Conservation (phyloP, 306 rosid species). For the Mimosa bimucronata region DNA sequence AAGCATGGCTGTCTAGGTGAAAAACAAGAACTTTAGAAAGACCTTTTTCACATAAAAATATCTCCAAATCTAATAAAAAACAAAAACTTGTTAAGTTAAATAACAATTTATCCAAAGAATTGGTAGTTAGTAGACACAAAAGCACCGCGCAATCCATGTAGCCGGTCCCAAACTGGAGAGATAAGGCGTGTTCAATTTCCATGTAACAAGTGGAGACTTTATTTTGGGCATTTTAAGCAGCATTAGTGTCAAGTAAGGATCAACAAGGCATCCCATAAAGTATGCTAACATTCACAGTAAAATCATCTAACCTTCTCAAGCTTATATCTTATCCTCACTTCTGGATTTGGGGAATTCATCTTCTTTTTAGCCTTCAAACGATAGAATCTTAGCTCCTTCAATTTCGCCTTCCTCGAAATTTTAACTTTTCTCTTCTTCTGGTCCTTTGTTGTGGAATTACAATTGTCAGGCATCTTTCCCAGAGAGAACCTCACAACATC, state of each 20-base stretch:
- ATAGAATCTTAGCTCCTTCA: slow-evolving; percentile 77
- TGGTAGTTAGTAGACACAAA: too few relatives aligned
- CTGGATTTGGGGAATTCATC: slow-evolving; percentile 87
- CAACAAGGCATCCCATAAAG: not conserved
- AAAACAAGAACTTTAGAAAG: slow-evolving; percentile 6
- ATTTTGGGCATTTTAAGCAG: not conserved
- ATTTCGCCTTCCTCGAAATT: slow-evolving; percentile 74
- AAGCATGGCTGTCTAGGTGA: not conserved
- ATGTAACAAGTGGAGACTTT: not conserved
- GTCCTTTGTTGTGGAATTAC: slow-evolving; percentile 26
- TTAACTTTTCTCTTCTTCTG: slow-evolving; percentile 43
- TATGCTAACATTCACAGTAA: slow-evolving; percentile 6
- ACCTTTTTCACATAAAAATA: not conserved
- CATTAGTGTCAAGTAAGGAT: slow-evolving; percentile 4
- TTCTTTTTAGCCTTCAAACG: slow-evolving; percentile 88
- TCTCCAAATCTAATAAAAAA: too few relatives aligned
- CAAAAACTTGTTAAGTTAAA: slow-evolving; percentile 25
- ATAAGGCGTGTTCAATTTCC: slow-evolving; percentile 2
- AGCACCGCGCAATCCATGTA: too few relatives aligned
- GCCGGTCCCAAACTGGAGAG: too few relatives aligned
- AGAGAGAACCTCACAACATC: slow-evolving; percentile 68
- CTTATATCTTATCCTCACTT: slow-evolving; percentile 85
- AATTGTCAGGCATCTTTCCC: slow-evolving; percentile 30
- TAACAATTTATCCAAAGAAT: too few relatives aligned
- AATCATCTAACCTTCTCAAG: slow-evolving; percentile 69